These are phyloP conservation scores for Ascobolus immersus DNA, from an alignment of 495 filamentous ascomycete species.

Conservation along the genomic window DNA sequence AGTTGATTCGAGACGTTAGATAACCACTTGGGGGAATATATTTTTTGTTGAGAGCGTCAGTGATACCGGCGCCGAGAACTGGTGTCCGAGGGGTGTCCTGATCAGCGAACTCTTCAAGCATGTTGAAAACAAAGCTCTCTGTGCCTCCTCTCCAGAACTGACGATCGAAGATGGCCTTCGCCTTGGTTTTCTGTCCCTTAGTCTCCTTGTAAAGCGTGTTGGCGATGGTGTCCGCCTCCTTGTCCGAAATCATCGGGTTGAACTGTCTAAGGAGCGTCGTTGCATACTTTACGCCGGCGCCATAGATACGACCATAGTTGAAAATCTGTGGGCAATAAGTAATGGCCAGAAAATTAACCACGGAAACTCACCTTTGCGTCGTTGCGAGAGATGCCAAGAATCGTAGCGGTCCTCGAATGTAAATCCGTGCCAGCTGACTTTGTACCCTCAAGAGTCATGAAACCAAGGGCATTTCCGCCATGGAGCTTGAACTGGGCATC, in stretches of 20 bases:
- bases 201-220: slow-evolving; percentile 63
- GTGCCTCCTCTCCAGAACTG: slow-evolving; percentile 92
- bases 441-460: slow-evolving; percentile 95
- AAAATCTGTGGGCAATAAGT: too few relatives aligned
- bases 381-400: slow-evolving; percentile 77
- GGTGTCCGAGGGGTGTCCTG: slow-evolving; percentile 79
- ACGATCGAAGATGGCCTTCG: slow-evolving; percentile 42
- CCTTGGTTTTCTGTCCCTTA: slow-evolving; percentile 83
- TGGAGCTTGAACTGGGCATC: slow-evolving; percentile 85
- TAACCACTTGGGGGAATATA: slow-evolving; percentile 76
- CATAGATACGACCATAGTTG: slow-evolving; percentile 96
- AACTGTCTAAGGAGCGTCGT: slow-evolving; percentile 75
- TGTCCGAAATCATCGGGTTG: slow-evolving; percentile 57
- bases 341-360: too few relatives aligned
- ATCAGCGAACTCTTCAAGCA: slow-evolving; percentile 86
- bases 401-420: slow-evolving; percentile 78
- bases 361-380: too few relatives aligned
- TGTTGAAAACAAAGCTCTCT: slow-evolving; percentile 95
- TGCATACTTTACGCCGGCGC: slow-evolving; percentile 81
- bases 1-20: slow-evolving; percentile 92
- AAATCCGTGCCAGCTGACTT: slow-evolving; percentile 84
- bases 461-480: slow-evolving; percentile 86
- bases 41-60: slow-evolving; percentile 69
- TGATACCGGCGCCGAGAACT: slow-evolving; percentile 87
- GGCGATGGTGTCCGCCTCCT: slow-evolving; percentile 47